phyloP scores from a whole-genome alignment of 805 yeast species.

The Saccharomyces kudriavzevii region DNA sequence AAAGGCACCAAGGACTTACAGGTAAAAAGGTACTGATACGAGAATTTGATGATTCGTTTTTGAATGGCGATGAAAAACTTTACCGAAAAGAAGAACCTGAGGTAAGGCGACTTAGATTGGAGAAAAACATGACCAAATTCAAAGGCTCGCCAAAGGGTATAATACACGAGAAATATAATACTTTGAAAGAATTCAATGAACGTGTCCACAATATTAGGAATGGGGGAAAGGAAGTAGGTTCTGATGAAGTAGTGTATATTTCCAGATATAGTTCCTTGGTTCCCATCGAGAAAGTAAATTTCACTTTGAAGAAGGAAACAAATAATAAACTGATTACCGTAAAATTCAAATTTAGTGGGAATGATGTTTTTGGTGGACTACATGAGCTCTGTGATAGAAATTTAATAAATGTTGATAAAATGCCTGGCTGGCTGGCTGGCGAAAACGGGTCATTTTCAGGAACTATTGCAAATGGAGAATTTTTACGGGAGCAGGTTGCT shows the following conservation, averaged over 20 bases:
- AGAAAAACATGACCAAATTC: conserved; percentile 44
- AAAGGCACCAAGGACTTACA: conserved; percentile 35
- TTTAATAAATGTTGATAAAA: conserved; percentile 41
- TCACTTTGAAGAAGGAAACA: conserved; percentile 32
- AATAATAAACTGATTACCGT: conserved; percentile 18
- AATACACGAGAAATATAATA: conserved; percentile 33
- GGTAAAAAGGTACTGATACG: conserved; percentile 11
- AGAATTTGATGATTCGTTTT: neutral
- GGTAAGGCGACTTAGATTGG: conserved; percentile 33
- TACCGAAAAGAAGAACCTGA: conserved; percentile 10
- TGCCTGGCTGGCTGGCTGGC: conserved; percentile 77
- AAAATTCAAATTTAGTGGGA: conserved; percentile 43
- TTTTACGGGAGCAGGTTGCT: conserved; percentile 11
- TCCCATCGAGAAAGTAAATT: conserved; percentile 50
- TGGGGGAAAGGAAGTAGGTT: conserved; percentile 12
- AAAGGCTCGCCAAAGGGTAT: conserved; percentile 44
- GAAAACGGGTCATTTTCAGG: conserved; percentile 57
- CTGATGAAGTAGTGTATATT: conserved; percentile 4
- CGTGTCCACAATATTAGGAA: conserved; percentile 10
- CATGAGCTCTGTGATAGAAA: conserved; percentile 53
- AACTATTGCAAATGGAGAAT: conserved; percentile 33
- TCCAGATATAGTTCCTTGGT: conserved; percentile 39
- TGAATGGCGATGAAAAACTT: conserved; percentile 4
- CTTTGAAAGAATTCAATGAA: conserved; percentile 28
- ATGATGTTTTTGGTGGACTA: conserved; percentile 70